Evolutionary conservation across 23 red algal genomes (phyloP).

Genomic region (Pyropia yezoensis): DNA sequence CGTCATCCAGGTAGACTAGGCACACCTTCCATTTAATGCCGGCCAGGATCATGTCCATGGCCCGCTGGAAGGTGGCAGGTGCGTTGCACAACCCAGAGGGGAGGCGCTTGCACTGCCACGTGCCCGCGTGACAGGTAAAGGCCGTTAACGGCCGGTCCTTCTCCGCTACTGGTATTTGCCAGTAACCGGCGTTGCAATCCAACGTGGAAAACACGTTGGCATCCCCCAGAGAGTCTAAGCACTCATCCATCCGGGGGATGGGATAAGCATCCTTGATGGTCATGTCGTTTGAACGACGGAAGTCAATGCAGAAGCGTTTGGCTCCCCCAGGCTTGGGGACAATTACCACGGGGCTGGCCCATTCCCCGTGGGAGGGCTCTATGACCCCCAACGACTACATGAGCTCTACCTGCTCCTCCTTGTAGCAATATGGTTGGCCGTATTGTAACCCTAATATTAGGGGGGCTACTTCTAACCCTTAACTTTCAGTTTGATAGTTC

Average conservation of each 20-base stretch:
- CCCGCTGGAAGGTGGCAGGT: conserved; percentile 23
- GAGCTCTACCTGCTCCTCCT: too few relatives aligned
- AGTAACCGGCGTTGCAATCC: conserved; percentile 19
- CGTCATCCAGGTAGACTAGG: conserved; percentile 22
- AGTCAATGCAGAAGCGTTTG: too few relatives aligned
- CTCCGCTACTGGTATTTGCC: conserved; percentile 17
- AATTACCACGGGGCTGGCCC: too few relatives aligned
- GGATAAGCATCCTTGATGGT: not conserved
- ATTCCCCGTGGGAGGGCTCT: too few relatives aligned
- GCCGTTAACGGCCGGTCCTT: conserved; percentile 1
- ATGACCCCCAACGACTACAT: too few relatives aligned
- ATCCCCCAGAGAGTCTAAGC: conserved; percentile 9
- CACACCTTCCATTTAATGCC: conserved; percentile 7
- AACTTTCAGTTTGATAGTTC: too few relatives aligned
- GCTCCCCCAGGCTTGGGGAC: too few relatives aligned
- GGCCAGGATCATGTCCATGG: conserved; percentile 22
- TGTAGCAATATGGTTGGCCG: too few relatives aligned
- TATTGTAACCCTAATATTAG: too few relatives aligned
- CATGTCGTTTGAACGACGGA: too few relatives aligned
- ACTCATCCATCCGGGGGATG: conserved; percentile 30
- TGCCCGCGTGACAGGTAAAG: conserved; percentile 15
- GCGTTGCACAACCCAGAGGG: conserved; percentile 14
- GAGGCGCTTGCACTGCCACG: conserved; percentile 7
- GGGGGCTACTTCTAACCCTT: too few relatives aligned
- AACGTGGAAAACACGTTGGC: conserved; percentile 13